Evolutionary conservation across 2,329 filamentous ascomycete species (phyloP).

Genomic region (Pseudogymnoascus sp.): DNA sequence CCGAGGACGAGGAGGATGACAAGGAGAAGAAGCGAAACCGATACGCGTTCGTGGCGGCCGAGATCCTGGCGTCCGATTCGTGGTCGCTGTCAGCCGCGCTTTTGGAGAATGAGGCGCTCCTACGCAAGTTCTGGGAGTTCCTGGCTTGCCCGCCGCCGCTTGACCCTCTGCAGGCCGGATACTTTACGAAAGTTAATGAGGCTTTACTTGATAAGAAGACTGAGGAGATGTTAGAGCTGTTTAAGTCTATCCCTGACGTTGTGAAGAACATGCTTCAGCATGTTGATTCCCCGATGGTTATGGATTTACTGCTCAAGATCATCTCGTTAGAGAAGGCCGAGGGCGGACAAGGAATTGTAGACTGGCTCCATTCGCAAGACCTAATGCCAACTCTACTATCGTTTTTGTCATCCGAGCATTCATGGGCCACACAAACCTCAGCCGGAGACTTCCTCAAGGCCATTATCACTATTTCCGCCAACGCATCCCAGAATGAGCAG

Average conservation of each 20-base stretch:
- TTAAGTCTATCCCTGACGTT: constrained; percentile 74
- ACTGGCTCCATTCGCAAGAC: constrained; percentile 88
- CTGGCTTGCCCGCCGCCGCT: constrained; percentile 74
- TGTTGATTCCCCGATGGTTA: constrained; percentile 95
- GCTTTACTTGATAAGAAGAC: constrained; percentile 97
- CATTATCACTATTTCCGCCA: constrained; percentile 97
- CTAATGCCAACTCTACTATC: constrained; percentile 80
- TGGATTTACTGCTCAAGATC: constrained; percentile 94
- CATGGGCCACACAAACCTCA: constrained; percentile 86
- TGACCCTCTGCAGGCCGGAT: constrained; percentile 88
- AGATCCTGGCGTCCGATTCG: constrained; percentile 89
- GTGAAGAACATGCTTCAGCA: constrained; percentile 82
- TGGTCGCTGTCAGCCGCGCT: constrained; percentile 94
- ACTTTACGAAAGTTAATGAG: constrained; percentile 98
- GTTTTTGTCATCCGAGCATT: constrained; percentile 76
- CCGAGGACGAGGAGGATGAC: constrained; percentile 56
- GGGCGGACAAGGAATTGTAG: constrained; percentile 83
- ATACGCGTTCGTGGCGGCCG: constrained; percentile 87
- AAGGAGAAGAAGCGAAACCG: constrained; percentile 85
- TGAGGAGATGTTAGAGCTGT: constrained; percentile 86
- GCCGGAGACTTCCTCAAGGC: constrained; percentile 97
- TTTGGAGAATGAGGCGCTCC: constrained; percentile 69
- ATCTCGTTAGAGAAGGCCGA: constrained; percentile 92
- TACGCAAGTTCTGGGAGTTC: constrained; percentile 87
- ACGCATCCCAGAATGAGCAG: constrained; percentile 94